Evolutionary conservation across 225 moss, liverwort and hornwort genomes (phyloP), one percentile per base, ranked within the genome.

Genomic region (Bryum argenteum): DNA sequence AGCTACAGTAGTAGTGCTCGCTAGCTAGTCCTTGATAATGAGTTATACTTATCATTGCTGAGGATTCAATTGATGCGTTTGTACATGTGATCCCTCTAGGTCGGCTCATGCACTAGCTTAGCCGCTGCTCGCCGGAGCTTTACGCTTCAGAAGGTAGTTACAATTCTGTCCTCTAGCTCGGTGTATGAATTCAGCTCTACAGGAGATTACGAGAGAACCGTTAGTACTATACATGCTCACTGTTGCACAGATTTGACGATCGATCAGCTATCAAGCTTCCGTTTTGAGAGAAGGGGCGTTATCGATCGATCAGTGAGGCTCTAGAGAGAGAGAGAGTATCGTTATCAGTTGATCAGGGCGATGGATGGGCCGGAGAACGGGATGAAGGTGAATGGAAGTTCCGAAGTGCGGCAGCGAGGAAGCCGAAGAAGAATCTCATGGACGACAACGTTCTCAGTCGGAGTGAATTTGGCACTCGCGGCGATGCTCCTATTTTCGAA

Each of bases 401-500:
- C 11, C 59, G 17, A 17, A 59, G 48, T 33, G 1, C 19, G 18
- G 39, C 23, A 50, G 2, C 24, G 5, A 14, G 14, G 50, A 40
- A 13, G 70, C 26, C 70, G 63, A 67, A 54, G 69, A 37, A 59
- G 42, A 15, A 10, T 82, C 66, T 74, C 82, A 71, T 82, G 82
- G 75, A 72, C 75, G 2, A 72, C 75, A 3, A 19, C 67, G 22
- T 71, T 82, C 59, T 75, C 79, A 4, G 17, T 79, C 1, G 79
- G 63, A 14, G n/a, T 83, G 59, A 79, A 83, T 39, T 63, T 83
- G 10, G 83, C 79, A 23, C 75, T 83, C 16, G 45, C 79, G 13
- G 72, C 79, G 9, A 69, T 72, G 44, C 44, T 75, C 64, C 20
- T 83, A 17, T 48, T 17, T 16, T 15, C 47, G 16, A 14, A 16